phyloP scores from a whole-genome alignment of 2,329 filamentous ascomycete genomes.

The Dactylellina drechsleri region DNA sequence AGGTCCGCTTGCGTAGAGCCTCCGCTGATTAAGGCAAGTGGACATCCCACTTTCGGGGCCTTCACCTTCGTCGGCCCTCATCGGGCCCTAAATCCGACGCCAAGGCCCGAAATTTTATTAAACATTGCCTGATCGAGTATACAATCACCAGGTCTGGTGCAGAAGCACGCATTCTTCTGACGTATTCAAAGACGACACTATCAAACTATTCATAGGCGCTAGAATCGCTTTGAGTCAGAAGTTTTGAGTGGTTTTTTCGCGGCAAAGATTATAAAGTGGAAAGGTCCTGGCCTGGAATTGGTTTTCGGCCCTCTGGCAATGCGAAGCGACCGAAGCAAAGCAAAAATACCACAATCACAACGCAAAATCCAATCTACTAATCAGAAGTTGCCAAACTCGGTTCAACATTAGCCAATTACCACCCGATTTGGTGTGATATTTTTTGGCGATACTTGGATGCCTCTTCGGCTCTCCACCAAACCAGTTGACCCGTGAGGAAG shows the following conservation, averaged over 20 bases:
- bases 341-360: conserved; percentile 12
- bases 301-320: conserved; percentile 22
- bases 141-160: not conserved
- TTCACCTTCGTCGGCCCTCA: not conserved
- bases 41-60: conserved; percentile 9
- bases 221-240: not conserved
- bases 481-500: not conserved
- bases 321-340: conserved; percentile 38
- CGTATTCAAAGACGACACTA: not conserved
- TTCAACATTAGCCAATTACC: too few species aligned
- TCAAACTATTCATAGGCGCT: conserved; percentile 3
- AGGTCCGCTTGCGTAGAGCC: conserved; percentile 36
- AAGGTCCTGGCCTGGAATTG: not conserved
- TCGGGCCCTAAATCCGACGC: conserved; percentile 36
- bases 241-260: not conserved
- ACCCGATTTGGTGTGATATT: too few species aligned
- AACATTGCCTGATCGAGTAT: not conserved
- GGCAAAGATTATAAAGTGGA: conserved; percentile 18
- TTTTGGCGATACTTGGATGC: too few species aligned
- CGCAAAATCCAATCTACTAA: conserved; percentile 5
- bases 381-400: too few species aligned
- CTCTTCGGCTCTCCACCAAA: not conserved
- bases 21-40: conserved; percentile 33
- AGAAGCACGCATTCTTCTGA: conserved; percentile 2
- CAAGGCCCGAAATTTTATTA: conserved; percentile 32